These are phyloP conservation scores for Ogataea ganodermae DNA, from an alignment of 805 yeast genomes.

Conservation along the genomic window DNA sequence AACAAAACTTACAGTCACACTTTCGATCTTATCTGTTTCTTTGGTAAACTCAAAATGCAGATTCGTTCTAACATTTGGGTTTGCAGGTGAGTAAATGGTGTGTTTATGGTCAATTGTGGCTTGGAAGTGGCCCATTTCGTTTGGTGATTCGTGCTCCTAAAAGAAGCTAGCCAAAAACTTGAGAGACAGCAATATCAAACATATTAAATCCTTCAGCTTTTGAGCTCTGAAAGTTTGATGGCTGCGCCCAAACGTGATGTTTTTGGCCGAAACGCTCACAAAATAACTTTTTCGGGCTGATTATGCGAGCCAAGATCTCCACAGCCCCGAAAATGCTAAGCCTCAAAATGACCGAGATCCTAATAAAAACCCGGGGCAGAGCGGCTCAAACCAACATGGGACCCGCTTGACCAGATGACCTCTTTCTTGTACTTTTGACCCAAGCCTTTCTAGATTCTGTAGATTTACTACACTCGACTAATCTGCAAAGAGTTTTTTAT, in stretches of 20 bases:
- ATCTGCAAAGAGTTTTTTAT: not conserved
- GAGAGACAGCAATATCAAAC: no score
- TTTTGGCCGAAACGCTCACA: not conserved
- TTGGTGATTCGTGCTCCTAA: no score
- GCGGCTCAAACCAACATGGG: no score
- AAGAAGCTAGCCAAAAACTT: no score
- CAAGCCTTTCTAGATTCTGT: no score
- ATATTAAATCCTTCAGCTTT: no score
- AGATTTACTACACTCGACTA: not conserved
- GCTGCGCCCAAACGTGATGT: no score
- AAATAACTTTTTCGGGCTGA: no score
- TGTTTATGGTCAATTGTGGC: not conserved
- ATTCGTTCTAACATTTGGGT: slow-evolving; percentile 1
- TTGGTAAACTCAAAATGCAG: not conserved
- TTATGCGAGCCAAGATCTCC: not conserved
- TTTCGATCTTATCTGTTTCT: slow-evolving; percentile 3
- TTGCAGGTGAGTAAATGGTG: slow-evolving; percentile 4
- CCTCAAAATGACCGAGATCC: not conserved
- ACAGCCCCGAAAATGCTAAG: not conserved
- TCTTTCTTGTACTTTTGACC: no score
- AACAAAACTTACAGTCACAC: not conserved
- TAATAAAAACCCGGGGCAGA: not conserved
- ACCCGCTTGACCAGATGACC: no score
- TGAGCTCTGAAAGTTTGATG: no score
- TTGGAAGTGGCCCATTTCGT: slow-evolving; percentile 2